Evolutionary conservation across 1,139 yeast species (phyloP), one percentile per base, ranked within the genome.

Genomic region (Pichia terricola): DNA sequence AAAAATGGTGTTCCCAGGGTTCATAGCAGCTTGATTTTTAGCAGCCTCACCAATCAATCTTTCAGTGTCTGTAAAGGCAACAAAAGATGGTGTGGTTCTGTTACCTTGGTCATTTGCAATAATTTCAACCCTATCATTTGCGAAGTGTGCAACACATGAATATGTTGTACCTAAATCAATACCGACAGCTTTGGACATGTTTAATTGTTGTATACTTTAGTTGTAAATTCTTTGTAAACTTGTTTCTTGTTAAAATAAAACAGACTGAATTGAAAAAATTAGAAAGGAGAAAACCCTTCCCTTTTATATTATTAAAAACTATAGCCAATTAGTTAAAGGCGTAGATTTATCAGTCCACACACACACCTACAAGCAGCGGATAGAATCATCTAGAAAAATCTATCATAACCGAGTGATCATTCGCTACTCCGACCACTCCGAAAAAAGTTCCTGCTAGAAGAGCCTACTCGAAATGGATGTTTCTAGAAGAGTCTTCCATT

Each of bases 11-110:
- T 87, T 86, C 65, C 68, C 75, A 68, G 95, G 95, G 83, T 87
- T 86, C 73, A 86, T 76, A 65, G 95, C 95, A 66, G 95, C 95
- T 76, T 87, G 96, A 73, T 87, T 87, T 84, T 87, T 87, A 66
- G 96, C 96, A 64, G 95, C 95, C 72, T 88, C 96, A 78, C 96
- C 96, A 64, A 88, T 86, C 67, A 88, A 80, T 79, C 96, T 83
- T 78, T 87, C 96, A 72, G 85, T 85, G 65, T 81, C 81, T 62
- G 94, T 85, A 82, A 87, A 87, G 57, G 95, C 96, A 67, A 87
- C 95, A 75, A 84, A 87, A 55, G 95, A 87, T 65, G 96, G 96
- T 62, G 96, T 87, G 64, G 85, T 91, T 77, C 96, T 85, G 86
- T 86, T 86, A 81, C 96, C 96, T 79, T 87, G 95, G 70, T 87